Conservation (phyloP, 768 basidiomycete species). For the Hypholoma fasciculare region DNA sequence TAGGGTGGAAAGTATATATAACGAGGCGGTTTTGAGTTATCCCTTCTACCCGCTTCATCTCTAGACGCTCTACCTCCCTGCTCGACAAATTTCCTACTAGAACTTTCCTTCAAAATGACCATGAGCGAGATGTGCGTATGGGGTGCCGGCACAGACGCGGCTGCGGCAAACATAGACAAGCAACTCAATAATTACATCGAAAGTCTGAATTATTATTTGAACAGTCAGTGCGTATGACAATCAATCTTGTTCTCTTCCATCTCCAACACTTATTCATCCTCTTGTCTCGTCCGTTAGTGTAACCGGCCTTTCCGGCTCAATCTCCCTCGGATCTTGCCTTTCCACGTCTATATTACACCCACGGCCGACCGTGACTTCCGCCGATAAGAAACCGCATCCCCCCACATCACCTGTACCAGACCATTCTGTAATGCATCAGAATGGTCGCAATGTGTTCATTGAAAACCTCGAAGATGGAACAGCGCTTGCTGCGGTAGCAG, state of each 20-base stretch:
- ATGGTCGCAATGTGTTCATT: slow-evolving; percentile 23
- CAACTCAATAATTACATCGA: slow-evolving; percentile 14
- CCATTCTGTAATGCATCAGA: slow-evolving; percentile 33
- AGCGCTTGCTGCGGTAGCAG: slow-evolving; percentile 4
- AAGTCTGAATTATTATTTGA: slow-evolving; percentile 10
- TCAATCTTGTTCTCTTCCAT: slow-evolving; percentile 8
- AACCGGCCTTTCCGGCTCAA: background rate
- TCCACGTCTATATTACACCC: background rate
- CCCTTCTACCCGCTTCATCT: no score
- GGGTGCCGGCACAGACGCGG: slow-evolving; percentile 14
- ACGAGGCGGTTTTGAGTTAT: no score
- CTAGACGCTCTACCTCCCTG: background rate
- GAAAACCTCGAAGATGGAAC: slow-evolving; percentile 14
- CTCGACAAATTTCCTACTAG: background rate
- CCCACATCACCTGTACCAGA: slow-evolving; percentile 13
- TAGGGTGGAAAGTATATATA: no score
- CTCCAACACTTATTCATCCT: background rate
- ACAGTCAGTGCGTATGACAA: slow-evolving; percentile 10
- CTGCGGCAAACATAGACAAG: slow-evolving; percentile 21
- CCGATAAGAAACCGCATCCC: slow-evolving; percentile 17
- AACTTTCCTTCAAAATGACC: background rate
- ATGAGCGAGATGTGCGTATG: slow-evolving; percentile 15
- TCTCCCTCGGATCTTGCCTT: slow-evolving; percentile 6
- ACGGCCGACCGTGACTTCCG: background rate
- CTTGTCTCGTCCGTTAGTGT: background rate